Evolutionary conservation across 352 stramenopile species (phyloP), one percentile per base, ranked within the genome.

Genomic region (Phytopythium ostracodes): DNA sequence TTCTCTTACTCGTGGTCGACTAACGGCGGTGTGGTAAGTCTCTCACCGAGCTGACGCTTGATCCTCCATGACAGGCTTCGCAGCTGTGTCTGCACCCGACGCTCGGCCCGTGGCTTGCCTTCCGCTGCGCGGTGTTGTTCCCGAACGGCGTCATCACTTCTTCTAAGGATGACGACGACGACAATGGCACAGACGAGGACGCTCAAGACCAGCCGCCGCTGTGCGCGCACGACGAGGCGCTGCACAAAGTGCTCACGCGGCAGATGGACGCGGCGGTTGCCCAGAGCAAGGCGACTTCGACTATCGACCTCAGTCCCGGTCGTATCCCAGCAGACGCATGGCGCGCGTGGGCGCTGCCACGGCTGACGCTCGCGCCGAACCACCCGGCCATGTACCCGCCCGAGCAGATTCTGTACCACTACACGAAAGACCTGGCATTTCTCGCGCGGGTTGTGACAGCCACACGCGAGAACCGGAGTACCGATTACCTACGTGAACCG

Each of bases 351-450:
- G 74, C 72, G 12, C 61, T 84, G 14, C 77, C 81, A 18, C 80
- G 83, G 9, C 75, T 90, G 42, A 79, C 74, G 4, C 71, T 89
- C 36, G 68, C 73, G n/a, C 83, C 83, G 3, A 70, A 73, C 42
- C 83, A 92, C 55, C 62, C 64, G 11, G 71, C 73, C 46, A 86
- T 82, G 79, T 91, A 92, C 65, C 73, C 73, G 25, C 63, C 60
- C 20, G 77, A 86, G 53, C 83, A 92, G 65, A 81, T 76, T 18
- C 50, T 89, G 61, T 92, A 90, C 47, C 83, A 92, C 25, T 90
- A 92, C 69, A 85, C 79, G 35, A 92, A 90, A 20, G 79, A 88
- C 27, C 27, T 84, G 31, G 57, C 61, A 24, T 76, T 79, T 24
- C 71, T 89, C 27, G 62, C 68, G 17, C 65, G 70, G 9, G 62